Base-by-base conservation (phyloP, 768 basidiomycete genomes). In the Boletus eberwhitei region DNA sequence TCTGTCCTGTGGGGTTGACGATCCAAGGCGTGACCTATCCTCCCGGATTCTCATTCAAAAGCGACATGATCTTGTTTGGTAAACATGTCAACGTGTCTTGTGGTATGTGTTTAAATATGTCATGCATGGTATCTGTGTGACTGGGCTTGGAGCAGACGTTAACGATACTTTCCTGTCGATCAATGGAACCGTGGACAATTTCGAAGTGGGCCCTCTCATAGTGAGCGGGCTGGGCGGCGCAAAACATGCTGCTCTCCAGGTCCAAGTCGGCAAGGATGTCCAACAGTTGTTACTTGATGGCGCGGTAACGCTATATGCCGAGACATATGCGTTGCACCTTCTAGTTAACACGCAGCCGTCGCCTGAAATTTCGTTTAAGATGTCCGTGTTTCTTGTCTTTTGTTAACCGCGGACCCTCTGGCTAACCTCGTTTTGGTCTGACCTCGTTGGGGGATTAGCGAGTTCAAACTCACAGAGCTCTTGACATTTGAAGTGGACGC, bases 271-370 rank as follows among this genome's bases (percentile, higher is more conserved):
- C 36, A 55, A 55, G 43, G 29, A 39, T 3, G 46, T 31, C 24
- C 57, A 55, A 13, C 48, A 55, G 8, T 9, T 55, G 38, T 19
- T 50, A 11, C 9, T 55, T 6, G 54, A 55, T n/a, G 54, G 54
- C 17, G 44, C 22, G 38, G 38, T 52, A 31, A 52, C 43, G 37
- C 44, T 55, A 0, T 55, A 55, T 11, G 43, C 32, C 17, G 38
- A 52, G 24, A 40, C 24, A n/a, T 40, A 16, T 19, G 44, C n/a
- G n/a, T 4, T 55, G 37, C 54, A 36, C 26, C 54, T 55, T 6
- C 22, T 36, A 17, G 31, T 56, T 2, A 19, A 58, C 24, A 51
- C 38, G 5, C 57, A 58, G 11, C 54, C 57, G 0, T 22, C 40
- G 19, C 57, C 54, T 1, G 14, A 39, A 9, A 21, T 58, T 8